phyloP scores from a whole-genome alignment of 441 rosid species.

The Pelargonium myrrhifolium region DNA sequence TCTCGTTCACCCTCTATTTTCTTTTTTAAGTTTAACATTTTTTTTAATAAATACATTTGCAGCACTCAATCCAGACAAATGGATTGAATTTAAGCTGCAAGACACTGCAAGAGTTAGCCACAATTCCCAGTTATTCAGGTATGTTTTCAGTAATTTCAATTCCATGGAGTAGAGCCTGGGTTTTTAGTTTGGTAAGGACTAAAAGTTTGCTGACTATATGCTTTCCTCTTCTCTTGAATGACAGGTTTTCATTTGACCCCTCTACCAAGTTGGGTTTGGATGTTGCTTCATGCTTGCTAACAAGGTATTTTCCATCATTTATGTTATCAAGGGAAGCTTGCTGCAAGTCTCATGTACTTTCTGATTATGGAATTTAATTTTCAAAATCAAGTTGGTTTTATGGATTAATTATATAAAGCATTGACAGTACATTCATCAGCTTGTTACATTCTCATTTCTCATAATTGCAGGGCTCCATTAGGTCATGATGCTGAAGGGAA shows the following conservation, averaged over 20 bases:
- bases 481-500: conserved; percentile 81
- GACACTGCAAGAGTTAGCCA: conserved; percentile 94
- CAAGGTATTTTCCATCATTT: conserved; percentile 46
- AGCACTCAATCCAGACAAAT: conserved; percentile 86
- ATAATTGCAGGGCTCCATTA: conserved; percentile 65
- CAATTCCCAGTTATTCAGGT: conserved; percentile 85
- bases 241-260: conserved; percentile 88
- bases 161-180: neutral
- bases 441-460: conserved; percentile 16
- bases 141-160: neutral
- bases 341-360: neutral
- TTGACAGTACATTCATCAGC: conserved; percentile 13
- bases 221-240: conserved; percentile 22
- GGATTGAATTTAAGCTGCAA: conserved; percentile 93
- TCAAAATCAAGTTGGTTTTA: conserved; percentile 9
- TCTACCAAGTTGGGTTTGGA: conserved; percentile 70
- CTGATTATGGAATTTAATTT: conserved; percentile 4
- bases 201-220: conserved; percentile 1
- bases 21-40: conserved; percentile 6
- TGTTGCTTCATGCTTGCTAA: conserved; percentile 82
- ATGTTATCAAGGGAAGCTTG: neutral
- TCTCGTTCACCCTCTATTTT: neutral
- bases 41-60: conserved; percentile 21
- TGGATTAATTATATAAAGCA: neutral
- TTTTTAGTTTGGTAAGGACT: neutral